These are phyloP conservation scores for Penicillium samsonianum DNA, from an alignment of 495 filamentous ascomycete species.

Conservation along the genomic window DNA sequence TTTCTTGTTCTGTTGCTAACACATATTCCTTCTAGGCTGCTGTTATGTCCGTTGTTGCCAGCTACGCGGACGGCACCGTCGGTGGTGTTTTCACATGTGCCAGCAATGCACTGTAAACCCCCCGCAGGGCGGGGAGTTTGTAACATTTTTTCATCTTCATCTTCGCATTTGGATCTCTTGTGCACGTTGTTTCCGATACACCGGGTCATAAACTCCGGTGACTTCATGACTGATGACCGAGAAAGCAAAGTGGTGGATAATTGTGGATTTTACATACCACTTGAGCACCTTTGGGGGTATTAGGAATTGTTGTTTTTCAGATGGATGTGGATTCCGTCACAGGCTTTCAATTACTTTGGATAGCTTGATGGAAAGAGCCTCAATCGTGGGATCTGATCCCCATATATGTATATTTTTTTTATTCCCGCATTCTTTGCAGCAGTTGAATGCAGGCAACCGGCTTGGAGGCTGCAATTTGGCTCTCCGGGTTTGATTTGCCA, in stretches of 20 bases:
- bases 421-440: background rate
- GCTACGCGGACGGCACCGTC: conserved; percentile 55
- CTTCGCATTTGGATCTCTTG: background rate
- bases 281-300: background rate
- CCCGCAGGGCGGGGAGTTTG: conserved; percentile 13
- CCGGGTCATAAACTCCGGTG: background rate
- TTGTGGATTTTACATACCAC: background rate
- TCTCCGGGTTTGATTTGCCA: conserved; percentile 6
- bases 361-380: background rate
- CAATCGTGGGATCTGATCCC: background rate
- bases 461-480: background rate
- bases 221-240: conserved; percentile 7
- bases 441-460: background rate
- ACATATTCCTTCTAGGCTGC: conserved; percentile 41
- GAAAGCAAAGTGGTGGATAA: background rate
- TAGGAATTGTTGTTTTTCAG: background rate
- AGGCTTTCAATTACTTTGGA: background rate
- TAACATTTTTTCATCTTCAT: background rate
- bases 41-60: conserved; percentile 64
- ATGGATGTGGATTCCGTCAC: background rate
- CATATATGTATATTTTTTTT: conserved; percentile 5
- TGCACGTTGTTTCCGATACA: conserved; percentile 2
- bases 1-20: conserved; percentile 1
- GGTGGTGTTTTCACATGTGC: conserved; percentile 63
- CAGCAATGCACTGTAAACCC: conserved; percentile 53